Evolutionary conservation across 2,329 filamentous ascomycete species (phyloP).

Genomic region (Mariannaea sp.): DNA sequence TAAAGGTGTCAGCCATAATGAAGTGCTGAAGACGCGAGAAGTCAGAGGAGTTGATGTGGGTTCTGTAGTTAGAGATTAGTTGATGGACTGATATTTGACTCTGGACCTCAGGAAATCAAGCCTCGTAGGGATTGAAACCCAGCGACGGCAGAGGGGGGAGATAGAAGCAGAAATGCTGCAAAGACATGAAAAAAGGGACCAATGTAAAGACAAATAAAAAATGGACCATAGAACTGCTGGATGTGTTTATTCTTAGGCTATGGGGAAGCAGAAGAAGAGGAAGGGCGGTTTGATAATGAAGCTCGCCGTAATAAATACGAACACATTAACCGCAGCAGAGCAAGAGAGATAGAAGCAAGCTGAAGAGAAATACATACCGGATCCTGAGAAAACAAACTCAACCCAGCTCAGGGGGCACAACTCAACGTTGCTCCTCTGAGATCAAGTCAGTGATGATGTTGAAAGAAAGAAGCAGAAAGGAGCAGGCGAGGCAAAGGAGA

Average conservation of each 20-base stretch:
- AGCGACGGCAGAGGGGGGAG: not conserved
- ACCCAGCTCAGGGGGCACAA: slow-evolving; percentile 16
- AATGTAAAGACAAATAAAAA: not conserved
- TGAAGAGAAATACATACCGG: slow-evolving; percentile 11
- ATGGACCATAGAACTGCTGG: not conserved
- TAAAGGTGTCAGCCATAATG: not conserved
- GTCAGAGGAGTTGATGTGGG: not conserved
- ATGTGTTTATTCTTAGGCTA: too few species aligned
- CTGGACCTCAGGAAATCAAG: too few species aligned
- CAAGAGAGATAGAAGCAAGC: not conserved
- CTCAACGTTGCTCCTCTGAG: slow-evolving; percentile 23
- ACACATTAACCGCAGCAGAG: too few species aligned
- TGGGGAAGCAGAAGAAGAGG: too few species aligned
- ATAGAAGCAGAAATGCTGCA: not conserved
- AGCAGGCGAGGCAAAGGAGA: slow-evolving; percentile 9
- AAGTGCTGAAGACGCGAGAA: not conserved
- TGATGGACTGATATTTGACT: not conserved
- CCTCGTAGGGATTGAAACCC: not conserved
- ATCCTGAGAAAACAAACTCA: slow-evolving; percentile 1
- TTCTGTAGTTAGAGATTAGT: not conserved
- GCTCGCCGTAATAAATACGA: too few species aligned
- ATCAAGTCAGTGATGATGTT: slow-evolving; percentile 1
- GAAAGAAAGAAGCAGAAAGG: slow-evolving; percentile 5
- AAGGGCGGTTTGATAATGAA: too few species aligned
- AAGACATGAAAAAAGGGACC: too few species aligned